Evolutionary conservation across 2,329 filamentous ascomycete species (phyloP), one percentile per base, ranked within the genome.

Genomic region (Calonectria fujianensis): DNA sequence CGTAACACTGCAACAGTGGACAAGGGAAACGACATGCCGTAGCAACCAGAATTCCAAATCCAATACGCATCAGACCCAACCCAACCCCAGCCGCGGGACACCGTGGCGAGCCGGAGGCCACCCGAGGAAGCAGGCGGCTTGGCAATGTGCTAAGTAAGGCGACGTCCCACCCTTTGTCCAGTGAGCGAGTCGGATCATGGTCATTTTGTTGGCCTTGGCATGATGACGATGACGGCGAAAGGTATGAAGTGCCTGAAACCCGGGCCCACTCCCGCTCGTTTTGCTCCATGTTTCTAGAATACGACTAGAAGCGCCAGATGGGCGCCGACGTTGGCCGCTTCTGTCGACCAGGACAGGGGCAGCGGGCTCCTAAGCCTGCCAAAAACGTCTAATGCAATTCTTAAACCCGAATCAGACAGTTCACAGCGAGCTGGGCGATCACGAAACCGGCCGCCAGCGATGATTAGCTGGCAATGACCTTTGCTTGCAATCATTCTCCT

Each of bases 281-380:
- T 9, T 29, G 16, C 41, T 48, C 13, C 45, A 48, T 63, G 68
- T 70, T 80, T 80, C 79, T 80, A 76, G 79, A 80, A 80, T 63
- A 75, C 67, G 70, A 74, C 75, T 77, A 79, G 78, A 80, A 81
- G 35, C 71, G 50, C 35, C 59, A 41, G 14, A n/a, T 16, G 24
- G 14, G 31, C 35, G 52, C 63, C 67, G 63, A 67, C 51, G 70
- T 67, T 67, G 50, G 51, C 70, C 70, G 52, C 63, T 16, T 50
- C 59, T 16, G 14, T 48, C 11, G 32, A 10, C 54, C 52, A 41
- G 73, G 72, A 50, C 68, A 52, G 29, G 74, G 69, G 57, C 39
- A 13, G n/a, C 37, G 61, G 37, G 61, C 61, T 45, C 61, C 32
- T 37, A 13, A 61, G 57, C 57, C 54, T 6, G 57, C 35, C 32